Base-by-base conservation (phyloP, 2,329 filamentous ascomycete species). In the Oidium heveae region DNA sequence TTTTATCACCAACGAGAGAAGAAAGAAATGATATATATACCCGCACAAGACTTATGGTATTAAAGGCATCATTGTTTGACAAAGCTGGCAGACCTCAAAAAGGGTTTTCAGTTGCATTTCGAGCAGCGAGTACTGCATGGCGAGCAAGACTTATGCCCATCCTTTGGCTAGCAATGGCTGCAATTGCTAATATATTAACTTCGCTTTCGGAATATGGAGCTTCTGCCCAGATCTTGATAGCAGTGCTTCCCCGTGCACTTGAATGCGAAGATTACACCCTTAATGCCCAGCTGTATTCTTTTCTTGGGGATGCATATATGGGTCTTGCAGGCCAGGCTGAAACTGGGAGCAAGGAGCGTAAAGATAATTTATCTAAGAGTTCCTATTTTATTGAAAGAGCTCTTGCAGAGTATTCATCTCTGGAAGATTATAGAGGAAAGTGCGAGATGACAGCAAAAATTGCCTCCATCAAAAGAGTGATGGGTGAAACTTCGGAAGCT, bases 391-490 rank as follows among this genome's bases (percentile, higher is more conserved):
- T 64, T 39, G 61, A 63, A 51, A 57, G 61, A 9, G 58, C 63
- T 9, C 63, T 63, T 59, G 66, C 68, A 54, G 74, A 74, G 57
- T 83, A 72, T 61, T 72, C 74, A 55, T 70, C 70, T 54, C 67
- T 79, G 13, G 73, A 78, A 59, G 77, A 82, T 65, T 63, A 76
- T 12, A 66, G 70, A 28, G 76, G 76, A 1, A 75, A 80, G 62
- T 75, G 77, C 58, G 75, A 80, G 60, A 75, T 79, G 68, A 61
- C 82, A 63, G 74, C 75, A 49, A 82, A 82, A 67, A 83, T 82
- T 65, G 74, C 76, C 10, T 74, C 74, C n/a, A 70, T 83, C 52
- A 75, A 79, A 64, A 73, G 74, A 61, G 67, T 77, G 56, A 68
- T 74, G 24, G 77, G 74, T 2, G 76, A 80, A 61, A 63, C 68